Conservation (phyloP, 2,329 filamentous ascomycete genomes). For the Talaromyces sp. region DNA sequence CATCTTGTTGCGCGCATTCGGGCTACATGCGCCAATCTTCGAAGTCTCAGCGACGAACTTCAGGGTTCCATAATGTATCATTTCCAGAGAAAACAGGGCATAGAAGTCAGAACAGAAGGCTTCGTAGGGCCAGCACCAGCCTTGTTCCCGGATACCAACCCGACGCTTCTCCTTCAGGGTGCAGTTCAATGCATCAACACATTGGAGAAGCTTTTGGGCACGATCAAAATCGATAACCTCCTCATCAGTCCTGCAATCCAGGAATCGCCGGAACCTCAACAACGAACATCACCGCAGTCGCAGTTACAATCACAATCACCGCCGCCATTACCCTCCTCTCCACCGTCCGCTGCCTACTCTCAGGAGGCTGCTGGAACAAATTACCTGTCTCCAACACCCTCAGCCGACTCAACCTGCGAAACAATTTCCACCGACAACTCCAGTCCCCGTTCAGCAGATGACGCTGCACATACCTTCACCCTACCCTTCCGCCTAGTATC, state of each 20-base stretch:
- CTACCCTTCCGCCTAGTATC: constrained; percentile 17
- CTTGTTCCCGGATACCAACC: constrained; percentile 17
- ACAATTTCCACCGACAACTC: constrained; percentile 7
- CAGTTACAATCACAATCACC: not conserved
- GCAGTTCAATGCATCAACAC: constrained; percentile 14
- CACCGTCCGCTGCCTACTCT: constrained; percentile 1
- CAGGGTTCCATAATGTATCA: constrained; percentile 17
- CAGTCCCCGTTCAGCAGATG: constrained; percentile 1
- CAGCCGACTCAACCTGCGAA: constrained; percentile 15
- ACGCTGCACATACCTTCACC: constrained; percentile 2
- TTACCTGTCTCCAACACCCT: constrained; percentile 11
- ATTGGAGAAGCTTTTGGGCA: constrained; percentile 13
- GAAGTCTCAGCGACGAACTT: constrained; percentile 8
- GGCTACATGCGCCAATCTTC: constrained; percentile 10
- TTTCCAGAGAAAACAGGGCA: constrained; percentile 16
- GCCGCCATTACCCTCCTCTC: not conserved
- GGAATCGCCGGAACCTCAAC: not conserved
- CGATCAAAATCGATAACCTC: constrained; percentile 1
- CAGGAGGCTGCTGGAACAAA: not conserved
- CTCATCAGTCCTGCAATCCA: not conserved
- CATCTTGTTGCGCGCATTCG: constrained; percentile 13
- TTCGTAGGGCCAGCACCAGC: constrained; percentile 17
- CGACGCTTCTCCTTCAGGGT: constrained; percentile 17
- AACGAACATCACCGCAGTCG: not conserved
- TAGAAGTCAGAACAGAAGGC: constrained; percentile 15